These are phyloP conservation scores for Lecanicillium sp. DNA, from an alignment of 2,329 filamentous ascomycete genomes.

Conservation along the genomic window DNA sequence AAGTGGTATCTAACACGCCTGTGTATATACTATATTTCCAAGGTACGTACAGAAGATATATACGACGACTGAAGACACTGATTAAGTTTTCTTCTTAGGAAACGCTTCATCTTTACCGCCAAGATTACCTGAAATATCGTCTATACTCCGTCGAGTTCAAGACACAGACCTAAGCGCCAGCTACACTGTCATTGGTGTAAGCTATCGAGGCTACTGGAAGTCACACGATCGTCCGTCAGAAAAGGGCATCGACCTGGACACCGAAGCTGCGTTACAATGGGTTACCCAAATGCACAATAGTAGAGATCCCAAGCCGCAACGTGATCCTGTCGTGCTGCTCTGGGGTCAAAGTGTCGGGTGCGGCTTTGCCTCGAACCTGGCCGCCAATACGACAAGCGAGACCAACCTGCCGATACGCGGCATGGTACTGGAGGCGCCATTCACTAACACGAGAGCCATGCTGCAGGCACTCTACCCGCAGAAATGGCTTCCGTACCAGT, in stretches of 20 bases:
- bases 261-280: constrained; percentile 59
- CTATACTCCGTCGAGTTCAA: constrained; percentile 41
- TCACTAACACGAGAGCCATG: constrained; percentile 65
- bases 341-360: constrained; percentile 77
- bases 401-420: constrained; percentile 36
- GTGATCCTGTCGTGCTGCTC: constrained; percentile 44
- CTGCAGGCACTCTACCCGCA: constrained; percentile 68
- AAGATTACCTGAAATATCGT: constrained; percentile 50
- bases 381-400: constrained; percentile 31
- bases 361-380: constrained; percentile 61
- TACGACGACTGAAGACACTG: not conserved
- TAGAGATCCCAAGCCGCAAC: constrained; percentile 16
- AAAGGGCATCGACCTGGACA: constrained; percentile 62
- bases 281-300: constrained; percentile 39
- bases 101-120: constrained; percentile 55
- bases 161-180: constrained; percentile 28
- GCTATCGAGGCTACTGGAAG: constrained; percentile 72
- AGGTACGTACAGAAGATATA: constrained; percentile 30
- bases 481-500: constrained; percentile 71
- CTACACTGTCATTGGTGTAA: constrained; percentile 49
- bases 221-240: constrained; percentile 67
- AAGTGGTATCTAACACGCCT: constrained; percentile 18
- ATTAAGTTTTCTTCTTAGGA: constrained; percentile 31
- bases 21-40: constrained; percentile 54
- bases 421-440: constrained; percentile 70